Evolutionary conservation across 139 green algal species (phyloP).

Genomic region (Yamagishiella unicocca): DNA sequence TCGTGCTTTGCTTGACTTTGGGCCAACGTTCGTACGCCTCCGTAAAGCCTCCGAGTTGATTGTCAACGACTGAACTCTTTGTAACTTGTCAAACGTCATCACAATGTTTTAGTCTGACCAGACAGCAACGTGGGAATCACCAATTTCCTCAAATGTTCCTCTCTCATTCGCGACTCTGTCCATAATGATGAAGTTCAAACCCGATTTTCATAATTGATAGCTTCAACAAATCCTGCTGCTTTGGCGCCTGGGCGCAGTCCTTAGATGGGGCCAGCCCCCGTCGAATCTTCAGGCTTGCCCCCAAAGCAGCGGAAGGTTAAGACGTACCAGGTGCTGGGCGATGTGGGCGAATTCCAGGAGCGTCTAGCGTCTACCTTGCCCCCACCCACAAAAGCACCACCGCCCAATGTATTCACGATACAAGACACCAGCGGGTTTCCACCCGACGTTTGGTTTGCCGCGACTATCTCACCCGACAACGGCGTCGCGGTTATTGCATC

Average conservation of each 20-base stretch:
- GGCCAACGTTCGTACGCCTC: no score
- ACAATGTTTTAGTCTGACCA: no score
- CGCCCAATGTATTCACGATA: constrained; percentile 31
- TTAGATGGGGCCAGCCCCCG: constrained; percentile 22
- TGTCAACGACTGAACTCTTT: no score
- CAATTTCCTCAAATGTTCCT: no score
- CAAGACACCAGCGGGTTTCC: constrained; percentile 39
- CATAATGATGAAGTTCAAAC: no score
- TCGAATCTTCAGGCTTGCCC: background rate
- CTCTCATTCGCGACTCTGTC: no score
- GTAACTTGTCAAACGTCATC: no score
- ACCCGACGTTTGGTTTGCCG: constrained; percentile 50
- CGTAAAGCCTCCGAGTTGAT: constrained; percentile 15
- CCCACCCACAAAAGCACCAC: constrained; percentile 19
- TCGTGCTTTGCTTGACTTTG: no score
- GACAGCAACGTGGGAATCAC: no score
- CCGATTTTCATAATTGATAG: no score
- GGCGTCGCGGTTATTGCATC: constrained; percentile 44
- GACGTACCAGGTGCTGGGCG: constrained; percentile 51
- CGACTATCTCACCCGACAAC: constrained; percentile 51
- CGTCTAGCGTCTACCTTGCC: constrained; percentile 11
- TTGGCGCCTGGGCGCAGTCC: background rate
- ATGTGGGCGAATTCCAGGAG: constrained; percentile 44
- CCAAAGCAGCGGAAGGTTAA: constrained; percentile 45
- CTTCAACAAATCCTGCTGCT: no score